A percentile compares a stretch with the other conserved stretches of the same genome.
Evolutionary conservation across 176 grass and related monocot species (phyloP).

Genomic region (Paspalum vaginatum): DNA sequence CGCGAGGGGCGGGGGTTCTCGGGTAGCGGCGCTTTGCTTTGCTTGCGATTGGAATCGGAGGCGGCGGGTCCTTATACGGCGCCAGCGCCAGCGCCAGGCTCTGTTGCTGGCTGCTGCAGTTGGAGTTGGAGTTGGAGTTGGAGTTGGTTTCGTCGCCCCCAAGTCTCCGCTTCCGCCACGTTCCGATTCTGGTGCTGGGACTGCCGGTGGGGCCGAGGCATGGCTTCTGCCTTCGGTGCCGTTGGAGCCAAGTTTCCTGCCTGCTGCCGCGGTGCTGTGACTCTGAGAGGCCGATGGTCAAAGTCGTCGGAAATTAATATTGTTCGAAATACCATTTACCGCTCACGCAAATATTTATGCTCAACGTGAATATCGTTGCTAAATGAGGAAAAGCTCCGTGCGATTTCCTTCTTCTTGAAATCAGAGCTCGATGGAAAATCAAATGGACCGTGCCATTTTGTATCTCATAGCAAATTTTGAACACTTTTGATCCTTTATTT

Average conservation of each 20-base stretch:
- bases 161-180: conserved; percentile 32
- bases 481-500: too few species aligned
- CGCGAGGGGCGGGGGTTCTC: background rate
- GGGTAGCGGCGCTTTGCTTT: background rate
- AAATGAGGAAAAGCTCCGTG: too few species aligned
- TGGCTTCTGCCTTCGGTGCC: background rate
- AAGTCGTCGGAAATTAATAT: too few species aligned
- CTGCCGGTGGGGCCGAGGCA: background rate
- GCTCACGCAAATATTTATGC: too few species aligned
- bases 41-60: background rate
- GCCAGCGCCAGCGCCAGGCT: background rate
- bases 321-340: too few species aligned
- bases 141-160: conserved; percentile 23
- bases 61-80: background rate
- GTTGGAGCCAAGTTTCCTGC: conserved; percentile 40
- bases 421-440: too few species aligned
- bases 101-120: background rate
- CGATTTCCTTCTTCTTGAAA: too few species aligned
- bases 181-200: background rate
- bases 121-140: background rate
- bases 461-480: too few species aligned
- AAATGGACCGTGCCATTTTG: too few species aligned
- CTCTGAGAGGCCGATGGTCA: too few species aligned
- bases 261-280: too few species aligned
- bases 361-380: too few species aligned